phyloP scores from a whole-genome alignment of 2,329 filamentous ascomycete genomes.

The Uncinocarpus reesii region DNA sequence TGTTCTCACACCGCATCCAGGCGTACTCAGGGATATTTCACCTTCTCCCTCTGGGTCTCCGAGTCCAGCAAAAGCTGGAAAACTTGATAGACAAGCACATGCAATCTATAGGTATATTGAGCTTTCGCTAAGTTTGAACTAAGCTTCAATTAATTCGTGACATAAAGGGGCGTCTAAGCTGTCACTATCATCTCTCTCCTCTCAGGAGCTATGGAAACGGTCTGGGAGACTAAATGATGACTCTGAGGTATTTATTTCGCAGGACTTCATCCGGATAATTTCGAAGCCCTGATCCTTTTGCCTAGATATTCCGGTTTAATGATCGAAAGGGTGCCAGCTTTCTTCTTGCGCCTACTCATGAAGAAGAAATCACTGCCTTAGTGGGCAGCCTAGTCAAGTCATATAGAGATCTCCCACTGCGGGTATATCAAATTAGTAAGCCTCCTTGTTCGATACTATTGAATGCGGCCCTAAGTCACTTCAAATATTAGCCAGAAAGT shows the following conservation, averaged over 20 bases:
- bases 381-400: slow-evolving; percentile 64
- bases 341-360: slow-evolving; percentile 83
- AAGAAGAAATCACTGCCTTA: slow-evolving; percentile 85
- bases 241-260: slow-evolving; percentile 53
- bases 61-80: slow-evolving; percentile 84
- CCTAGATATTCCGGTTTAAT: slow-evolving; percentile 63
- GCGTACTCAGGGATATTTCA: slow-evolving; percentile 88
- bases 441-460: slow-evolving; percentile 22
- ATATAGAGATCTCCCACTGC: slow-evolving; percentile 74
- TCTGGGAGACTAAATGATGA: slow-evolving; percentile 70
- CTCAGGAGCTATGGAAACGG: slow-evolving; percentile 69
- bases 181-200: slow-evolving; percentile 73
- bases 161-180: slow-evolving; percentile 64
- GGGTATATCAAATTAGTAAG: slow-evolving; percentile 81
- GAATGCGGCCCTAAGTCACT: background rate
- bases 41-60: slow-evolving; percentile 71
- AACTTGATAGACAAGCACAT: slow-evolving; percentile 80
- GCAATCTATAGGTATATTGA: slow-evolving; percentile 53
- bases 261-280: background rate
- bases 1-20: slow-evolving; percentile 31
- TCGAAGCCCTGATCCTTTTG: background rate
- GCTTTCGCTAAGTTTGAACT: background rate
- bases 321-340: slow-evolving; percentile 68
- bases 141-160: slow-evolving; percentile 6
- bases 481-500: slow-evolving; percentile 60